Base-by-base conservation (phyloP, 2,329 filamentous ascomycete genomes). In the Neopestalotiopsis sp. region DNA sequence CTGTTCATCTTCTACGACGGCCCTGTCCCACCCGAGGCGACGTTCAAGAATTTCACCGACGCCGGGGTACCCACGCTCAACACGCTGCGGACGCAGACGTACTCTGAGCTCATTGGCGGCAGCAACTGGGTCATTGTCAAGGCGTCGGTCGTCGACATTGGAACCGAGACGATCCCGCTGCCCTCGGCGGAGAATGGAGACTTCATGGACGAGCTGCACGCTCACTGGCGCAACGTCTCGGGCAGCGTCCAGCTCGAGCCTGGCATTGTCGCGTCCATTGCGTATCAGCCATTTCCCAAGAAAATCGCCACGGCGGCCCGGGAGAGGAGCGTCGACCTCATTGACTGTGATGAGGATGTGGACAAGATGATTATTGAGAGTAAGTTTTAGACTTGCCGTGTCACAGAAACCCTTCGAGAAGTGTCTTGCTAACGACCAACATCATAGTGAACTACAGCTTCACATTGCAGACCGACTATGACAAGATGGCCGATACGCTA, bases 1-100 rank as follows among this genome's bases (percentile, higher is more conserved):
- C 79, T 91, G 69, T 90, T 91, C 78, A 76, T 89, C 52, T 90
- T 90, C 80, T 91, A 90, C 75, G 87, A 91, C 75, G 89, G 86
- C 3, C 80, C 82, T 0, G 75, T 77, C 28, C 84, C 85, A 0
- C 88, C 89, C 1, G 75, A 80, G 0, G 84, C 80, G 4, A 82
- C 86, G 2, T 91, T 91, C 70, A 81, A 84, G 68, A 85, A 86
- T 70, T 91, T 91, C 75, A 84, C 84, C 1, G 80, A 81, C 40
- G 82, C 85, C 45, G 77, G 79, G 0, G 42, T 13, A 3, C 81
- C 83, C 1, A 63, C 82, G 0, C 74, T 82, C 4, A 84, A 87
- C 73, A 84, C 79, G 2, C 81, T 80, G n/a, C 82, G 82, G 71
- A 81, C 81, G 1, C 85, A 81, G 69, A 83, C 79, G 1, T 88